Evolutionary conservation across 306 rosid species (phyloP).

Genomic region (Dryas octopetala): DNA sequence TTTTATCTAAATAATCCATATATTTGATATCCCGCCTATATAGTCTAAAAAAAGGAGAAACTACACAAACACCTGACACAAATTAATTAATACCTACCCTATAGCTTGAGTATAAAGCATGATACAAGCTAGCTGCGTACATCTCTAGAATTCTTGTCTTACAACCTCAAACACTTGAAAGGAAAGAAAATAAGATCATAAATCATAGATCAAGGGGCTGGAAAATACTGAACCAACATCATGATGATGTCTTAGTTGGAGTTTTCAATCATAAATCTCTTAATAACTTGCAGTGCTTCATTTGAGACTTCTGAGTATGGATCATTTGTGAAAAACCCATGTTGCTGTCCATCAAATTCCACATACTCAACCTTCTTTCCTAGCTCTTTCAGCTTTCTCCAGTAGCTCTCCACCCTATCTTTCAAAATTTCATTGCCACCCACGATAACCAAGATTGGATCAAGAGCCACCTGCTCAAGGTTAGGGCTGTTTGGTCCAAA

Average conservation of each 20-base stretch:
- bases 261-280: constrained; percentile 47
- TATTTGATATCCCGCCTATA: no score
- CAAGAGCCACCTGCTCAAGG: constrained; percentile 46
- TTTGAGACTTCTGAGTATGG: constrained; percentile 51
- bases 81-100: no score
- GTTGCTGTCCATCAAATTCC: constrained; percentile 72
- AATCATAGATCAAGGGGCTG: not conserved
- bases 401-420: constrained; percentile 72
- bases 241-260: constrained; percentile 26
- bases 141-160: not conserved
- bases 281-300: constrained; percentile 48
- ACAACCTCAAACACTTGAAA: constrained; percentile 5
- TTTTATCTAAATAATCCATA: no score
- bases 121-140: not conserved
- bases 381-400: constrained; percentile 40
- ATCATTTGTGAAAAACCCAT: constrained; percentile 74
- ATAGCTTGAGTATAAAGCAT: no score
- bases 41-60: no score
- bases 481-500: constrained; percentile 53
- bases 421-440: constrained; percentile 76
- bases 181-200: no score
- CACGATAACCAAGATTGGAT: constrained; percentile 63
- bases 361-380: constrained; percentile 63
- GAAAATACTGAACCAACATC: not conserved
- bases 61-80: no score